Evolutionary conservation across 495 filamentous ascomycete species (phyloP).

Genomic region (Durotheca rogersii): DNA sequence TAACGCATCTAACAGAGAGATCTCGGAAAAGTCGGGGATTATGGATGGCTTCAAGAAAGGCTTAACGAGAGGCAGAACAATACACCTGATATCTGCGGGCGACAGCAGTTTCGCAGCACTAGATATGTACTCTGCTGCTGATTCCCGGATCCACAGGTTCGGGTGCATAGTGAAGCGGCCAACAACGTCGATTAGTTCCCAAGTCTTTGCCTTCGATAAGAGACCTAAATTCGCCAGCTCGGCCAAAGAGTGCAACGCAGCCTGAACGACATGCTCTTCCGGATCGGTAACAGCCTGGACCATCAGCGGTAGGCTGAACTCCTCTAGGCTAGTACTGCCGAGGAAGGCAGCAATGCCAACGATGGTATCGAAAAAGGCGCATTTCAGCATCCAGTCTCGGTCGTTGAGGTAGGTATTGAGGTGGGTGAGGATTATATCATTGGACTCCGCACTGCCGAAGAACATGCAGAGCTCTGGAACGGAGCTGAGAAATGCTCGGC

Average conservation of each 20-base stretch:
- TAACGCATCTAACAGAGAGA: constrained; percentile 74
- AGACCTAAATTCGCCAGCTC: constrained; percentile 86
- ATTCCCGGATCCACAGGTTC: constrained; percentile 92
- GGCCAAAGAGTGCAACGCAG: constrained; percentile 84
- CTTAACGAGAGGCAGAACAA: constrained; percentile 73
- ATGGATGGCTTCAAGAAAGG: constrained; percentile 77
- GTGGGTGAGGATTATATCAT: constrained; percentile 92
- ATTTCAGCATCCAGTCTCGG: constrained; percentile 92
- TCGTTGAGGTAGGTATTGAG: constrained; percentile 98
- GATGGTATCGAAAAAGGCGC: constrained; percentile 93
- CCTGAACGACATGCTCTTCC: constrained; percentile 93
- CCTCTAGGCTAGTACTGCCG: constrained; percentile 83
- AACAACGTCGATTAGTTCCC: constrained; percentile 81
- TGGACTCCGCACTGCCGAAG: constrained; percentile 84
- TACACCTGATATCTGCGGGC: constrained; percentile 76
- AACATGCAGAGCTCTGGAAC: constrained; percentile 93
- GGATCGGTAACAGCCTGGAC: constrained; percentile 93
- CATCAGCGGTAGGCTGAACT: constrained; percentile 96
- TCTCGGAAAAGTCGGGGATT: constrained; percentile 62
- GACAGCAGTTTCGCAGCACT: constrained; percentile 77
- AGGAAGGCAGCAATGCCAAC: constrained; percentile 90
- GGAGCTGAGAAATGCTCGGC: constrained; percentile 88
- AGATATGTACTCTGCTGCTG: constrained; percentile 77
- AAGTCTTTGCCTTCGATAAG: constrained; percentile 78
- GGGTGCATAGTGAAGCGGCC: constrained; percentile 88